Conservation (phyloP, 768 basidiomycete genomes). For the Kondoa subrosea region DNA sequence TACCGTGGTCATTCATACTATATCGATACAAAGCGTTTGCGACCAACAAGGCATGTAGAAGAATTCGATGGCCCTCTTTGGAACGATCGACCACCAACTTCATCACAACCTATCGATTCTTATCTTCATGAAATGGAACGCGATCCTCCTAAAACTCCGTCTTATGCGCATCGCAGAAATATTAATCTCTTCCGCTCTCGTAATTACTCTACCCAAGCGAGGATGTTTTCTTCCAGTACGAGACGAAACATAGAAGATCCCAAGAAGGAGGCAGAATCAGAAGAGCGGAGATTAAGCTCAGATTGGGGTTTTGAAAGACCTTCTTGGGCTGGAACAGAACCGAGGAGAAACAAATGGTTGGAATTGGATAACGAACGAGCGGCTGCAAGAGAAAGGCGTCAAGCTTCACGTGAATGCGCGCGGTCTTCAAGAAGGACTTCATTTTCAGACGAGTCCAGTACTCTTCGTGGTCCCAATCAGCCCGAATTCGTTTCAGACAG, state of each 20-base stretch:
- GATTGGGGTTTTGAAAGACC: not conserved
- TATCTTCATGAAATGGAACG: not conserved
- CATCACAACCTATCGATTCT: not conserved
- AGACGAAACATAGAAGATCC: no score
- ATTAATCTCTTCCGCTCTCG: no score
- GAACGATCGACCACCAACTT: not conserved
- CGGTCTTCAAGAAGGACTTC: not conserved
- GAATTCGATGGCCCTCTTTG: not conserved
- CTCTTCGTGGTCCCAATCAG: no score
- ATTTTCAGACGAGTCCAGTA: no score
- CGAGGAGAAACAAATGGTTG: not conserved
- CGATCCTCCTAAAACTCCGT: no score
- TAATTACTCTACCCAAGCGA: no score
- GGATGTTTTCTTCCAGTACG: no score
- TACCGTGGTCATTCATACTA: no score
- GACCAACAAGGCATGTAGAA: not conserved
- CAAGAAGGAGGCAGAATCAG: not conserved
- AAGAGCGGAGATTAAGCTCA: not conserved
- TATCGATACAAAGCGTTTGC: no score
- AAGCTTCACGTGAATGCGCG: not conserved
- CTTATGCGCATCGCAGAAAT: no score
- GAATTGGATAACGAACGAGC: not conserved
- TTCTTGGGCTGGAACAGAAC: not conserved
- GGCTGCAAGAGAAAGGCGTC: not conserved
- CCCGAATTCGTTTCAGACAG: no score